Evolutionary conservation across 2,329 filamentous ascomycete genomes (phyloP), one percentile per base, ranked within the genome.

Genomic region (Corynespora cassiicola): DNA sequence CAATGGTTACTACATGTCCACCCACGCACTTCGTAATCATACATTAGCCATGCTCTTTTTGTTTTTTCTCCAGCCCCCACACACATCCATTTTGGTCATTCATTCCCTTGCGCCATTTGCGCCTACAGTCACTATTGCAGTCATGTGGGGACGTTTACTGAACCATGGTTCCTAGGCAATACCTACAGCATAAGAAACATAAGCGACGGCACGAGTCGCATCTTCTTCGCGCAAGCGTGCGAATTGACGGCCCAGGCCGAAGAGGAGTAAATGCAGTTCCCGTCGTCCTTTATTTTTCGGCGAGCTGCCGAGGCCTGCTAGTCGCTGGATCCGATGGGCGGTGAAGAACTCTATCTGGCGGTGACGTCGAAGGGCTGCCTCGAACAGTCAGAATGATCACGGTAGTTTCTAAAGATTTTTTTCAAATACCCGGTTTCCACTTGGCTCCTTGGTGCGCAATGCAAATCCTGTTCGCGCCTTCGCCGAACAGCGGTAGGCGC

Each of bases 221-320:
- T 97, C 31, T 97, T 97, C 74, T 99, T 97, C 68, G 85, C 90
- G 1, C 94, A 99, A 67, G 92, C 86, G 6, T 92, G 86, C 68
- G 88, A 85, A 47, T 53, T 46, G 26, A 36, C 33, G 12, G 39
- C 43, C 3, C 39, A 52, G 7, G 41, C 43, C 7, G 54, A 57
- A 31, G 43, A 47, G 24, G 31, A n/a, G n/a, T n/a, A n/a, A n/a
- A n/a, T n/a, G n/a, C n/a, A n/a, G n/a, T n/a, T 20, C 21, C 30
- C 19, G 19, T 31, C 34, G 10, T 33, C 23, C 7, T 5, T 28
- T 22, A 14, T 16, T 31, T 26, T 19, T 31, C 31, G 27, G 19
- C 20, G 27, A 34, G 15, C 18, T 20, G 27, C 27, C 14, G 21
- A 18, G 40, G n/a, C n/a, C n/a, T n/a, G n/a, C n/a, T n/a, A n/a